phyloP scores from a whole-genome alignment of 176 grass and related monocot genomes.

The Oryza glaberrima region DNA sequence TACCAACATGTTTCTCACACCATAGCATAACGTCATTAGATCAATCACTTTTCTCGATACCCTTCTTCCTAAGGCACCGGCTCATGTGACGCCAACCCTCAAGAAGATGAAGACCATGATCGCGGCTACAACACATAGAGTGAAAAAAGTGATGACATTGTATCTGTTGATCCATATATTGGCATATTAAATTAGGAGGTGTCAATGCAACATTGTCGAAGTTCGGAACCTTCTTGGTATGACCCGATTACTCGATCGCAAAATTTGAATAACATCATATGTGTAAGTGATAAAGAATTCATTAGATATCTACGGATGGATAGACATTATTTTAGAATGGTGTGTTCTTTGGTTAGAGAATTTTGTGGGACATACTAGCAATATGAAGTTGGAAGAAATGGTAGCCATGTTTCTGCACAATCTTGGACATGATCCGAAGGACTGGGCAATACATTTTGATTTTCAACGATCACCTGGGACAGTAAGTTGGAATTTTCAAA shows the following conservation, averaged over 20 bases:
- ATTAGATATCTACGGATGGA: slow-evolving; percentile 12
- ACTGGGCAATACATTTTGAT: not conserved
- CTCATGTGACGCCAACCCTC: too few species aligned
- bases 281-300: not conserved
- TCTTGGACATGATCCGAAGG: slow-evolving; percentile 3
- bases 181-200: slow-evolving; percentile 6
- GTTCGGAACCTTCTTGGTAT: slow-evolving; percentile 24
- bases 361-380: slow-evolving; percentile 9
- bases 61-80: too few species aligned
- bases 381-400: slow-evolving; percentile 23
- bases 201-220: not conserved
- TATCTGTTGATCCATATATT: not conserved
- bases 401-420: not conserved
- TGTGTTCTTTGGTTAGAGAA: slow-evolving; percentile 14
- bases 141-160: not conserved
- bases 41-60: too few species aligned
- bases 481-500: not conserved
- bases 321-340: not conserved
- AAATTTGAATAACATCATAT: not conserved
- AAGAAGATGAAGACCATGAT: too few species aligned
- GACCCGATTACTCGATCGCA: not conserved
- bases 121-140: not conserved
- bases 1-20: too few species aligned
- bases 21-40: too few species aligned
- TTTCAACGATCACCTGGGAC: not conserved